These are phyloP conservation scores for Skeletonema marinoi DNA, from an alignment of 108 stramenopile genomes.

Conservation along the genomic window DNA sequence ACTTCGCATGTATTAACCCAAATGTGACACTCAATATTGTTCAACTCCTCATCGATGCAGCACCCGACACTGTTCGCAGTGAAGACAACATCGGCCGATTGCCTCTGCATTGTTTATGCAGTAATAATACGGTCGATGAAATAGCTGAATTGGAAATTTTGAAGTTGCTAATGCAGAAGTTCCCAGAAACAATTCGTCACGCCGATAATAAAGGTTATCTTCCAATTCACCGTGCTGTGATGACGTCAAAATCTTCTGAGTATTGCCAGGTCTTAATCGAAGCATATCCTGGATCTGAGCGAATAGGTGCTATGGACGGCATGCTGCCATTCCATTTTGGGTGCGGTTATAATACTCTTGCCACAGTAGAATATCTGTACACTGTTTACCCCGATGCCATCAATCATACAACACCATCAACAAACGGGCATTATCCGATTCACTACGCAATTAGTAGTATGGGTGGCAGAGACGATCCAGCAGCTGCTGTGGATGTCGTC, in stretches of 20 bases:
- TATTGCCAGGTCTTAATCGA: not conserved
- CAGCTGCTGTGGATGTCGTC: too few relatives aligned
- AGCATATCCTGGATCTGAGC: slow-evolving; percentile 9
- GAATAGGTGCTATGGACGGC: not conserved
- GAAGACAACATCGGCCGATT: not conserved
- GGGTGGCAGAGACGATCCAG: not conserved
- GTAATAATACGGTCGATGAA: not conserved
- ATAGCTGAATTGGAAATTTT: not conserved
- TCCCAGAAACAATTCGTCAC: not conserved
- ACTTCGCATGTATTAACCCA: too few relatives aligned
- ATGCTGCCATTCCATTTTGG: slow-evolving; percentile 1
- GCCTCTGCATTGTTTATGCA: slow-evolving; percentile 1
- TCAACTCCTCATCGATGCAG: too few relatives aligned
- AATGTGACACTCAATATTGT: too few relatives aligned
- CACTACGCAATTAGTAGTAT: not conserved
- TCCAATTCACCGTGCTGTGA: slow-evolving; percentile 3
- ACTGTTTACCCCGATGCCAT: too few relatives aligned
- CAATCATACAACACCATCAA: too few relatives aligned
- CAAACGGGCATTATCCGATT: not conserved
- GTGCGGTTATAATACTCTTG: not conserved
- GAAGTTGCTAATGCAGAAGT: slow-evolving; percentile 1
- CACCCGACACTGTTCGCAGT: too few relatives aligned
- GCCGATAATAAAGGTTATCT: not conserved
- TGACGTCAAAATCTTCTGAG: not conserved
- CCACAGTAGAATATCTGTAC: not conserved